phyloP scores from a whole-genome alignment of 2,329 filamentous ascomycete genomes.

The Cryoendolithus antarcticus region DNA sequence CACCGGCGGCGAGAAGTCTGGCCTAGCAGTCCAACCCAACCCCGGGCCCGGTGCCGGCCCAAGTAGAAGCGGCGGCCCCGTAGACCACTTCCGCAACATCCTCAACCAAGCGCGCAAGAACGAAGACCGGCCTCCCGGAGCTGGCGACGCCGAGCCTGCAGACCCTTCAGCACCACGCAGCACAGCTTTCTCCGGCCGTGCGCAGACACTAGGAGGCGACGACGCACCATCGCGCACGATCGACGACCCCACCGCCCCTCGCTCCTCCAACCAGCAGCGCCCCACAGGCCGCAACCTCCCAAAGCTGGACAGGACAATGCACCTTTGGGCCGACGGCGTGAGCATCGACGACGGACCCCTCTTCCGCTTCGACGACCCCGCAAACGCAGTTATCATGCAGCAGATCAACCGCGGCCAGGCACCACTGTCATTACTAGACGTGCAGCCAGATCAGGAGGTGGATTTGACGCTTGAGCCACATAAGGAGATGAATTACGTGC shows the following conservation, averaged over 20 bases:
- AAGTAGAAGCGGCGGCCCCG: constrained; percentile 21
- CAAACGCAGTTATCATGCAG: constrained; percentile 56
- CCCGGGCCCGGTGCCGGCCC: constrained; percentile 26
- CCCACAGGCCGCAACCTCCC: constrained; percentile 25
- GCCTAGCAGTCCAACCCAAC: constrained; percentile 51
- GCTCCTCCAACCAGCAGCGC: no score
- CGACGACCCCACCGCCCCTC: constrained; percentile 41
- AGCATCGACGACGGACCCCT: constrained; percentile 73
- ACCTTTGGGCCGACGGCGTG: constrained; percentile 75
- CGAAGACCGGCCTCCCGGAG: constrained; percentile 41
- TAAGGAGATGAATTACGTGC: constrained; percentile 60
- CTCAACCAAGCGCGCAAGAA: constrained; percentile 41
- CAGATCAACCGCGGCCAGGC: constrained; percentile 69
- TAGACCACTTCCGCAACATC: constrained; percentile 39
- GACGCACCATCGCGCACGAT: constrained; percentile 58
- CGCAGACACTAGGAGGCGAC: constrained; percentile 67
- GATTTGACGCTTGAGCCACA: constrained; percentile 66
- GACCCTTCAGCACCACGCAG: constrained; percentile 24
- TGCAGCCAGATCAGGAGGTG: constrained; percentile 60
- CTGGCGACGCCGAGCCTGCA: constrained; percentile 37
- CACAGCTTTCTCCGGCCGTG: constrained; percentile 52
- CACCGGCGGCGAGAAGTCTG: constrained; percentile 75
- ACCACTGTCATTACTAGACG: constrained; percentile 66
- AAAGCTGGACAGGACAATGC: constrained; percentile 56
- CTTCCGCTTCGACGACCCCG: constrained; percentile 65